A percentile compares a stretch with the other conserved stretches of the same genome.
These are phyloP conservation scores for Neurospora discreta DNA, from an alignment of 495 filamentous ascomycete genomes.

Conservation along the genomic window DNA sequence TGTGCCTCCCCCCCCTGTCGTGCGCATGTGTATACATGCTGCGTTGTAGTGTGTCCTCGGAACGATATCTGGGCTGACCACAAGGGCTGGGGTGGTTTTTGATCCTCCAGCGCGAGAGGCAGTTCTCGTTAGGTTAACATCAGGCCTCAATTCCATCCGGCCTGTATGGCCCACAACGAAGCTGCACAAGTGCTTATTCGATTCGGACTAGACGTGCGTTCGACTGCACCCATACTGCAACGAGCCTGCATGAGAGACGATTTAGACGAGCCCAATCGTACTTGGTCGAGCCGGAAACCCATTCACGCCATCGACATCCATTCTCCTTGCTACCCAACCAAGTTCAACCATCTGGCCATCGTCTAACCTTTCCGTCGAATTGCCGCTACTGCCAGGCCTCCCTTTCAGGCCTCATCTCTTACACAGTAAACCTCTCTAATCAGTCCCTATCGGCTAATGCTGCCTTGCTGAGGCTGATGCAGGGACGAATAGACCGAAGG, in stretches of 20 bases:
- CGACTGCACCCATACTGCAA: neutral
- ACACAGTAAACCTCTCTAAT: neutral
- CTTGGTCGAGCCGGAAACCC: conserved; percentile 6
- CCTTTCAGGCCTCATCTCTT: neutral
- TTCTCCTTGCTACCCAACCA: conserved; percentile 18
- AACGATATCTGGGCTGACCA: neutral
- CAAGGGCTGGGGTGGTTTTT: neutral
- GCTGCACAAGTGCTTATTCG: neutral
- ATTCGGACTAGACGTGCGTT: neutral
- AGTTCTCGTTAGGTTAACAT: neutral
- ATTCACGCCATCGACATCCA: neutral
- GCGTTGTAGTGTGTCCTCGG: neutral
- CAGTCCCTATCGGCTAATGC: conserved; percentile 1
- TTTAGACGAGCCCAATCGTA: conserved; percentile 19
- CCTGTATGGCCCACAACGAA: neutral
- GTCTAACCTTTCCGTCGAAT: conserved; percentile 9
- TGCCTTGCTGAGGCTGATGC: conserved; percentile 22
- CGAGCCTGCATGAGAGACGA: neutral
- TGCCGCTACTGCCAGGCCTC: conserved; percentile 1
- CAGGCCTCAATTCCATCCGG: neutral
- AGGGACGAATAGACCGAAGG: conserved; percentile 28
- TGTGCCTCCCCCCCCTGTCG: neutral
- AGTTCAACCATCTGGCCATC: conserved; percentile 22
- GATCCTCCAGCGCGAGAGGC: neutral
- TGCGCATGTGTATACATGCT: neutral